Percentiles rank a stretch among this genome's conserved stretches.
Evolutionary conservation across 78 protist species (phyloP).

Genomic region (Dictyostelium purpureum): DNA sequence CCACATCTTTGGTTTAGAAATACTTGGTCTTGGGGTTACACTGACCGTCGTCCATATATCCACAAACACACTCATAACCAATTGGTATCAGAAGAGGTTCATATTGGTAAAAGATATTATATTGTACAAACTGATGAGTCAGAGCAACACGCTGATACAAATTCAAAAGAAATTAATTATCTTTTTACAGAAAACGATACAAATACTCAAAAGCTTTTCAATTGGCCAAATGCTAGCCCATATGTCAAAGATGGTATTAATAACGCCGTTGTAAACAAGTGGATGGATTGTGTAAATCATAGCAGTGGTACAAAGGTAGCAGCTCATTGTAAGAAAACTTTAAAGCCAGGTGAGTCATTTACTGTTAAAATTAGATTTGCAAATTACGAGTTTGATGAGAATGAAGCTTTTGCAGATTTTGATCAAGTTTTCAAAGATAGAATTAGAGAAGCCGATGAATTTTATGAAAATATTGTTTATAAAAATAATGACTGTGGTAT

Average conservation of each 20-base stretch:
- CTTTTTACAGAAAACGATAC: slow-evolving; percentile 89
- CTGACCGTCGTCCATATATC: background rate
- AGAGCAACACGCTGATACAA: background rate
- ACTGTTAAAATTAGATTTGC: slow-evolving; percentile 54
- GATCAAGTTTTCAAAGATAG: slow-evolving; percentile 16
- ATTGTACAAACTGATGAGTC: background rate
- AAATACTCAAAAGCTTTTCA: slow-evolving; percentile 64
- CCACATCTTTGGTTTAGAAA: slow-evolving; percentile 90
- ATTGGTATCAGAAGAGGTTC: slow-evolving; percentile 47
- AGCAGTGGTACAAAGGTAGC: slow-evolving; percentile 77
- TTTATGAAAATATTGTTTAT: slow-evolving; percentile 28
- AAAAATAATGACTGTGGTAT: background rate
- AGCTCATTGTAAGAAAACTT: background rate
- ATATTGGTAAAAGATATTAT: slow-evolving; percentile 49
- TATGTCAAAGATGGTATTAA: slow-evolving; percentile 86
- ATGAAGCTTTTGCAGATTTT: background rate
- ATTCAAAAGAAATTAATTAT: slow-evolving; percentile 9
- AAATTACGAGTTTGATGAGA: background rate
- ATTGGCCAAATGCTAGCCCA: slow-evolving; percentile 15
- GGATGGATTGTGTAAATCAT: slow-evolving; percentile 61
- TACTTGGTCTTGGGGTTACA: slow-evolving; percentile 92
- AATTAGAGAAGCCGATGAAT: slow-evolving; percentile 71
- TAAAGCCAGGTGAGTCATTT: slow-evolving; percentile 40
- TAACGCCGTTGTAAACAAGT: slow-evolving; percentile 52
- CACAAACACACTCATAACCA: background rate